A percentile compares a stretch with the other conserved stretches of the same genome.
Evolutionary conservation across 768 basidiomycete genomes (phyloP).

Genomic region (Symmetrospora coprosmae): DNA sequence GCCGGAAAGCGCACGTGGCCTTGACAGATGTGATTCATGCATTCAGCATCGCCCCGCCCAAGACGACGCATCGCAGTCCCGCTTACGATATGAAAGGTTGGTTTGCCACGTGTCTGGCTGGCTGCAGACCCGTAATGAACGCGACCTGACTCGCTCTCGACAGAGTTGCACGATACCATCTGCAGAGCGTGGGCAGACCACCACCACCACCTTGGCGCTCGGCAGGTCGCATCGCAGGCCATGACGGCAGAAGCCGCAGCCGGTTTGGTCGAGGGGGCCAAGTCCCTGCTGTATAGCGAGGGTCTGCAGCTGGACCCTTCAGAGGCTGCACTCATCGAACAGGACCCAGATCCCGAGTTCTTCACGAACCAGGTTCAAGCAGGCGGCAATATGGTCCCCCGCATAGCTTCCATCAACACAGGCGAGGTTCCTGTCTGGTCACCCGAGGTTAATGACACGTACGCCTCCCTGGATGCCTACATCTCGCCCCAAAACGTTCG

Average conservation of each 20-base stretch:
- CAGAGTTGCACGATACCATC: background rate
- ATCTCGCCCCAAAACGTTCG: background rate
- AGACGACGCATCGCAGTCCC: background rate
- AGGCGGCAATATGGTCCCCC: too few species aligned
- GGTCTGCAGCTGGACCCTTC: background rate
- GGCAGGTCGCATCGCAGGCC: background rate
- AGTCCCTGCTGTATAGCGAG: background rate
- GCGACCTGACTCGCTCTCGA: background rate
- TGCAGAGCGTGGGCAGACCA: background rate
- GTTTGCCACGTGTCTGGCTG: background rate
- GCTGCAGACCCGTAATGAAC: background rate
- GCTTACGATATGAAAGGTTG: background rate
- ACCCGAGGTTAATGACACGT: slow-evolving; percentile 10
- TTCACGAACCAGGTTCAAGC: background rate
- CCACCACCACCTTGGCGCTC: background rate
- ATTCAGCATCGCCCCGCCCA: background rate
- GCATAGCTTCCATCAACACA: too few species aligned
- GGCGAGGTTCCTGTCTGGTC: background rate
- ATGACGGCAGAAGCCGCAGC: background rate
- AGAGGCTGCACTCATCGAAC: background rate
- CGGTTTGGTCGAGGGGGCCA: background rate
- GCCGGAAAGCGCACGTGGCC: background rate
- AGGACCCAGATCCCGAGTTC: background rate
- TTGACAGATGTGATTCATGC: background rate
- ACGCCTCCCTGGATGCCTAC: slow-evolving; percentile 8